Evolutionary conservation across 2,329 filamentous ascomycete species (phyloP).

Genomic region (Monilinia vaccinii-corymbosi): DNA sequence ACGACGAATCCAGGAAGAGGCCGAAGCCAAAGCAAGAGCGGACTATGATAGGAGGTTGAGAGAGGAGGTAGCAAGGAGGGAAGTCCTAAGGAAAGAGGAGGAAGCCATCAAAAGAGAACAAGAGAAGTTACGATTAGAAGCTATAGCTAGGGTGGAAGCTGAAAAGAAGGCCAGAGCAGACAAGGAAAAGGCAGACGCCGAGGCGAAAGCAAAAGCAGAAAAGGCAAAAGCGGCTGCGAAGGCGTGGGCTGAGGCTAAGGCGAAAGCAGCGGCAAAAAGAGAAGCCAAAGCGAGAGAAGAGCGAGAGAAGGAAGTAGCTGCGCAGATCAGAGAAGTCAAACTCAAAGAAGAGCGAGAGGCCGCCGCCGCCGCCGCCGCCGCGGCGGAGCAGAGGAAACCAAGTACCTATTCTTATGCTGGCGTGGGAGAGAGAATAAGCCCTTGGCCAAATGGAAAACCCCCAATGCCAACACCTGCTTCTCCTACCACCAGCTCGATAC

Average conservation of each 20-base stretch:
- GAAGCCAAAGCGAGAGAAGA: conserved; percentile 16
- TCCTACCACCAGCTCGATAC: conserved; percentile 27
- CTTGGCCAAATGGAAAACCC: conserved; percentile 57
- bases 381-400: conserved; percentile 24
- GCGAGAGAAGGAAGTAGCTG: conserved; percentile 13
- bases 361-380: conserved; percentile 15
- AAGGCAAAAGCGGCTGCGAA: conserved; percentile 13
- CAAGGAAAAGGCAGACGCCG: neutral
- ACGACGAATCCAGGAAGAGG: conserved; percentile 38
- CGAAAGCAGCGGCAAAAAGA: conserved; percentile 17
- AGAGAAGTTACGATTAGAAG: conserved; percentile 25
- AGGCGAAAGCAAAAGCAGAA: conserved; percentile 23
- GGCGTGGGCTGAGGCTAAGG: conserved; percentile 1
- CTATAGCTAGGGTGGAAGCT: conserved; percentile 18
- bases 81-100: conserved; percentile 2
- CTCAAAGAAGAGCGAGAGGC: conserved; percentile 25
- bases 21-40: conserved; percentile 38
- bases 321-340: conserved; percentile 30
- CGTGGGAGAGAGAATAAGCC: conserved; percentile 60
- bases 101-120: conserved; percentile 8
- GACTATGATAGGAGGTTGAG: conserved; percentile 32
- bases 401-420: conserved; percentile 53
- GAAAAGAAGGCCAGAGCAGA: conserved; percentile 9
- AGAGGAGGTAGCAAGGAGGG: conserved; percentile 25
- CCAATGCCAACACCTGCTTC: conserved; percentile 28